A percentile compares a stretch with the other conserved stretches of the same genome.
These are phyloP conservation scores for Penicillium salamii DNA, from an alignment of 495 filamentous ascomycete species.

Conservation along the genomic window DNA sequence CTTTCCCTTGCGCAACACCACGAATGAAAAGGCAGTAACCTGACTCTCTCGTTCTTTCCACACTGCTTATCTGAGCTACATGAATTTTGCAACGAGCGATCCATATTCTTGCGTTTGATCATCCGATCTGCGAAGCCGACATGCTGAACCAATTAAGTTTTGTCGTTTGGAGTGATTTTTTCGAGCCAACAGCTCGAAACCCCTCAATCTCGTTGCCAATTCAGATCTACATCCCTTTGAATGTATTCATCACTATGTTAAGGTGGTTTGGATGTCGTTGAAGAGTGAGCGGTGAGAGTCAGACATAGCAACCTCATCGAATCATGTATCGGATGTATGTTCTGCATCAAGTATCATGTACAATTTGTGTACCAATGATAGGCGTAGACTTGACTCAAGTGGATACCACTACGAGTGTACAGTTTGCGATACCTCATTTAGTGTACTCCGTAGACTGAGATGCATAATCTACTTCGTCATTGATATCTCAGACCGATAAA, in stretches of 20 bases:
- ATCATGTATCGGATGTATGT: slow-evolving; percentile 1
- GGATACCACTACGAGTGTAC: not conserved
- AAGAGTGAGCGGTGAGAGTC: not conserved
- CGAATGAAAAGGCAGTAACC: not conserved
- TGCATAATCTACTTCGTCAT: not conserved
- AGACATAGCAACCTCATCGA: not conserved
- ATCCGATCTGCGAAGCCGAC: slow-evolving; percentile 6
- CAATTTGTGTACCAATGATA: not conserved
- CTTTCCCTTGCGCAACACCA: slow-evolving; percentile 12
- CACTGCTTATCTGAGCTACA: slow-evolving; percentile 6
- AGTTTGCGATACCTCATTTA: no score
- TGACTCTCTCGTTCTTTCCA: slow-evolving; percentile 1
- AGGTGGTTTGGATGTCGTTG: not conserved
- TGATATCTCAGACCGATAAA: slow-evolving; percentile 5
- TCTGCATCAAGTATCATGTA: not conserved
- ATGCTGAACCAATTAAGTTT: not conserved
- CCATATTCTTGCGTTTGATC: not conserved
- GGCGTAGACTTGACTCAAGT: not conserved
- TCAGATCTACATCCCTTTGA: not conserved
- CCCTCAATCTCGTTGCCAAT: no score
- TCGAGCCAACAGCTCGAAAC: no score
- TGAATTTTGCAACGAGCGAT: not conserved
- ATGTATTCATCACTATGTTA: not conserved
- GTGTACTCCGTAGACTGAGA: not conserved
- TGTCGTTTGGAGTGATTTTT: not conserved